phyloP scores from a whole-genome alignment of 2,329 filamentous ascomycete genomes.

The Colletotrichum orchidophilum region DNA sequence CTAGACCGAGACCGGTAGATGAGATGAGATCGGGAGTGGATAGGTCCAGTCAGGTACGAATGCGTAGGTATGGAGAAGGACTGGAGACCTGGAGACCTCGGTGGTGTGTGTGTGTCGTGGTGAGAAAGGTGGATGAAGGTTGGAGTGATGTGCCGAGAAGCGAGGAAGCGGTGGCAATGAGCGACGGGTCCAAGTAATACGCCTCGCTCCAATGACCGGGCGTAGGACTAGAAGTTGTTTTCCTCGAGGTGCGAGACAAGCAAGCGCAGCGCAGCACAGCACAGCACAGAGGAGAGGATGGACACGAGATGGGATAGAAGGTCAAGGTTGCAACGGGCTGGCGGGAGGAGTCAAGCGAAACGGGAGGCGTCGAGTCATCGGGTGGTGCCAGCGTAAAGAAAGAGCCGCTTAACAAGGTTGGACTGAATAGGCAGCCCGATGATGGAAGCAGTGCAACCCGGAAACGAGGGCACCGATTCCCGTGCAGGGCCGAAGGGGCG shows the following conservation, averaged over 20 bases:
- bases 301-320: conserved; percentile 21
- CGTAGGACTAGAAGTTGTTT: conserved; percentile 4
- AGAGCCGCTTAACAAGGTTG: conserved; percentile 31
- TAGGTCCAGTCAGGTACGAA: conserved; percentile 19
- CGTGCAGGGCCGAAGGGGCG: conserved; percentile 24
- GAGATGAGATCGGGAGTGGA: conserved; percentile 32
- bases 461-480: conserved; percentile 21
- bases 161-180: conserved; percentile 22
- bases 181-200: conserved; percentile 12
- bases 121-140: background rate
- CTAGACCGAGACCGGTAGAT: conserved; percentile 30
- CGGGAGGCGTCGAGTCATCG: conserved; percentile 31
- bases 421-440: conserved; percentile 30
- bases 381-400: conserved; percentile 22
- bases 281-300: background rate
- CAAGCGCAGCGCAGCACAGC: background rate
- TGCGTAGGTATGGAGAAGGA: conserved; percentile 25
- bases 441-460: conserved; percentile 12
- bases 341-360: conserved; percentile 19
- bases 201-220: conserved; percentile 13
- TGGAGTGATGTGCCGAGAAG: conserved; percentile 17
- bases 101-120: conserved; percentile 4
- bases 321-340: conserved; percentile 27
- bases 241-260: conserved; percentile 15
- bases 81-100: conserved; percentile 24